A percentile compares a stretch with the other conserved stretches of the same genome.
phyloP scores from a whole-genome alignment of 2,329 filamentous ascomycete genomes.

The Xylariaceae sp. region DNA sequence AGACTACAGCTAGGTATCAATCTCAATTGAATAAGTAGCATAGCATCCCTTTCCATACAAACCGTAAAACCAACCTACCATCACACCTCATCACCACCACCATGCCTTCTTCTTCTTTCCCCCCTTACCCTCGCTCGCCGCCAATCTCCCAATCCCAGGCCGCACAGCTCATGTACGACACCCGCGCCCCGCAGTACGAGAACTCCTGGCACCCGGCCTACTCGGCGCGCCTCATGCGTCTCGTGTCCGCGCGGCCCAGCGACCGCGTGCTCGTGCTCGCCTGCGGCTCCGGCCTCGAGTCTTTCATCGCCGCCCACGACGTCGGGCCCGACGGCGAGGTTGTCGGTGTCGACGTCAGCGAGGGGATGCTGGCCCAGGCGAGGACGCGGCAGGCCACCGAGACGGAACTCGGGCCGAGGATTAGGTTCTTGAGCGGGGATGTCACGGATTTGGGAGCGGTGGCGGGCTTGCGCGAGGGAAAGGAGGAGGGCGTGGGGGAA shows the following conservation, averaged over 20 bases:
- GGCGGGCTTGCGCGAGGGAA: not conserved
- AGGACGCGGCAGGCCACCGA: not conserved
- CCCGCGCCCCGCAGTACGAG: not conserved
- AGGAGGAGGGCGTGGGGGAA: not conserved
- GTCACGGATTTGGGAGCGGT: not conserved
- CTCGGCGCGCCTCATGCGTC: not conserved
- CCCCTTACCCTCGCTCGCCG: not conserved
- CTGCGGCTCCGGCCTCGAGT: conserved; percentile 1
- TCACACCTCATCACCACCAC: no score
- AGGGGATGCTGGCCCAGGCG: not conserved
- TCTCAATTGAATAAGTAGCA: no score
- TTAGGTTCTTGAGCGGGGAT: not conserved
- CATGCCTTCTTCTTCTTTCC: no score
- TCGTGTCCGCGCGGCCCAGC: not conserved
- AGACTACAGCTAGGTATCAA: no score
- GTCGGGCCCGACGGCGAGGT: not conserved
- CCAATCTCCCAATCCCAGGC: conserved; percentile 2
- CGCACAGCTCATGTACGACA: conserved; percentile 1
- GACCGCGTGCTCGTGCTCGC: not conserved
- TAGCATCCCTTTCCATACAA: no score
- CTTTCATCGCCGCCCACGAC: not conserved
- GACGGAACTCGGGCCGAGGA: not conserved
- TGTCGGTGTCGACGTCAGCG: conserved; percentile 1
- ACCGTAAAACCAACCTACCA: no score
- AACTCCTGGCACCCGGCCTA: conserved; percentile 3